These are phyloP conservation scores for Psilocybe cubensis DNA, from an alignment of 768 basidiomycete genomes.

Conservation along the genomic window DNA sequence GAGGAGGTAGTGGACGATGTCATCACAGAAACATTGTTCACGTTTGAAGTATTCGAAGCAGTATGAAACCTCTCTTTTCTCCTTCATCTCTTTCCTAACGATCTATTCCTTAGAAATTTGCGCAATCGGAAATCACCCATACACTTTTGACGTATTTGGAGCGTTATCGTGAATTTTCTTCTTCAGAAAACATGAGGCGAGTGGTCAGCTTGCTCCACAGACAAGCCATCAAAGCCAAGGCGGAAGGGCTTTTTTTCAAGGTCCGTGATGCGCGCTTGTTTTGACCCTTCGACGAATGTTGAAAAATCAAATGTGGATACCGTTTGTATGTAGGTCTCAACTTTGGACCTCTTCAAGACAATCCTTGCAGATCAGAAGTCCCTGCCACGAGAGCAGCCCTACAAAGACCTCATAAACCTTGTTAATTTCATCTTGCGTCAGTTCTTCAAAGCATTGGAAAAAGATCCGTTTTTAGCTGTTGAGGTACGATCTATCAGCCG, in stretches of 20 bases:
- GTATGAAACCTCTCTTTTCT: conserved; percentile 45
- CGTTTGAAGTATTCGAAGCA: conserved; percentile 89
- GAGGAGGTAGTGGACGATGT: conserved; percentile 63
- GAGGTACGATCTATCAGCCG: conserved; percentile 59
- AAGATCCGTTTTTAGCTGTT: conserved; percentile 85
- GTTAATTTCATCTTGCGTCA: conserved; percentile 87
- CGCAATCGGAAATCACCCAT: conserved; percentile 80
- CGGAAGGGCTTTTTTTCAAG: conserved; percentile 95
- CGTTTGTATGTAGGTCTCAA: conserved; percentile 71
- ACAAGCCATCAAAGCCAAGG: conserved; percentile 88
- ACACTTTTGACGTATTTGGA: conserved; percentile 84
- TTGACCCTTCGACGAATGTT: conserved; percentile 23
- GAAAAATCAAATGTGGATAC: conserved; percentile 6
- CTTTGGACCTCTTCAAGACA: conserved; percentile 83
- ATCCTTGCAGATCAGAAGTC: conserved; percentile 83
- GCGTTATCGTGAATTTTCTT: conserved; percentile 81
- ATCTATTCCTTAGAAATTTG: conserved; percentile 74
- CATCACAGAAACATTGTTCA: conserved; percentile 85
- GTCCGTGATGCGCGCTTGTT: conserved; percentile 45
- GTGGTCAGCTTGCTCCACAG: conserved; percentile 90
- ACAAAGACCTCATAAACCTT: conserved; percentile 82
- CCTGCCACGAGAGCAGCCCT: conserved; percentile 76
- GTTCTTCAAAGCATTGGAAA: conserved; percentile 91
- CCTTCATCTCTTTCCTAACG: conserved; percentile 2
- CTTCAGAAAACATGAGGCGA: conserved; percentile 85